phyloP scores from a whole-genome alignment of 2,329 filamentous ascomycete species.

The Acarospora socialis region DNA sequence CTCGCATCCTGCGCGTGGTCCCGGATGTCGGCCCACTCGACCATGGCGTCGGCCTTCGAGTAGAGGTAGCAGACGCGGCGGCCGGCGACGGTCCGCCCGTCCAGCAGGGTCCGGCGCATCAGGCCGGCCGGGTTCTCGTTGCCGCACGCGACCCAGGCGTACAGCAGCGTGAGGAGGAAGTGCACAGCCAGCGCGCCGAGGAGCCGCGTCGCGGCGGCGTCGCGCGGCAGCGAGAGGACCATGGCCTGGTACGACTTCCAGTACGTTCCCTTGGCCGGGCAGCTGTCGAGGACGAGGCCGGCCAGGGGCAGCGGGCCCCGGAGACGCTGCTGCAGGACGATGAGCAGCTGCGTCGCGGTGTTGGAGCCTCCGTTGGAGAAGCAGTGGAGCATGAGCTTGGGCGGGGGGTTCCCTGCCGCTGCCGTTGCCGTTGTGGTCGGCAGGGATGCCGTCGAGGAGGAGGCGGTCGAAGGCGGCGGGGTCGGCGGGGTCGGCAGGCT shows the following conservation, averaged over 20 bases:
- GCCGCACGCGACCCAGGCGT: neutral
- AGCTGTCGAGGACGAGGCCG: constrained; percentile 18
- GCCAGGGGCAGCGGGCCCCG: constrained; percentile 11
- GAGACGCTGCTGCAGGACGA: constrained; percentile 9
- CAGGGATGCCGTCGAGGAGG: too few species aligned
- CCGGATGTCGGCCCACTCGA: constrained; percentile 4
- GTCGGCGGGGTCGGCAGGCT: too few species aligned
- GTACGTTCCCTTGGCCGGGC: constrained; percentile 15
- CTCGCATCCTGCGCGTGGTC: constrained; percentile 4
- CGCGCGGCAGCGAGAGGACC: constrained; percentile 4
- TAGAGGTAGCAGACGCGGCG: constrained; percentile 1
- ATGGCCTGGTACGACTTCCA: constrained; percentile 10
- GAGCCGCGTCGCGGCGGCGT: neutral
- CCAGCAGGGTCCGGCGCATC: neutral
- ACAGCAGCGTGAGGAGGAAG: neutral
- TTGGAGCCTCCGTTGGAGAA: constrained; percentile 23
- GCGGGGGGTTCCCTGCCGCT: too few species aligned
- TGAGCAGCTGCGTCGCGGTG: constrained; percentile 15
- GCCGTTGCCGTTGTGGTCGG: too few species aligned
- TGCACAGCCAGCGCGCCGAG: constrained; percentile 1
- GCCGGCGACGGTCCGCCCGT: neutral
- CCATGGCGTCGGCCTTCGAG: constrained; percentile 1
- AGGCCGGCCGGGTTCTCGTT: neutral
- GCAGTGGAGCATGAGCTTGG: constrained; percentile 17
- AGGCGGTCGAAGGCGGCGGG: constrained; percentile 2